These are phyloP conservation scores for Penicillium sp. DNA, from an alignment of 2,329 filamentous ascomycete genomes.

Conservation along the genomic window DNA sequence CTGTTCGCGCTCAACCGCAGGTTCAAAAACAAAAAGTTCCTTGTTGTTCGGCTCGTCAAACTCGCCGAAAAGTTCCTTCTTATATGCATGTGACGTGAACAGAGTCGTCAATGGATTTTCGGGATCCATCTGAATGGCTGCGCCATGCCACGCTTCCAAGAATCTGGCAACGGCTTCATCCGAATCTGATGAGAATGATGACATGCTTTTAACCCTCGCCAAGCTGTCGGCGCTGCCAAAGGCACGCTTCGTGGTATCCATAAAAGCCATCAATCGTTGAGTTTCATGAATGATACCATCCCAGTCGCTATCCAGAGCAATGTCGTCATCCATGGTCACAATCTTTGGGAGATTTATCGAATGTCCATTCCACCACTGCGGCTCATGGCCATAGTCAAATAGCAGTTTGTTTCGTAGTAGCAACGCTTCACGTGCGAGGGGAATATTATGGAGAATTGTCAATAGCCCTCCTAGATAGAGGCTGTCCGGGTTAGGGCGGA, in stretches of 20 bases:
- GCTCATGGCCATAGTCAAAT: constrained; percentile 53
- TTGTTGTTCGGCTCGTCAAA: constrained; percentile 32
- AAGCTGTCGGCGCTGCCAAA: constrained; percentile 57
- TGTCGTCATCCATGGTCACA: constrained; percentile 43
- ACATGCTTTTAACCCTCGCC: constrained; percentile 40
- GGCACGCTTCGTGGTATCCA: constrained; percentile 55
- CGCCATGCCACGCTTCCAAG: constrained; percentile 49
- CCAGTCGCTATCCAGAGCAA: constrained; percentile 34
- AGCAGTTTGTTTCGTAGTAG: constrained; percentile 47
- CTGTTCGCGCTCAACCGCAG: constrained; percentile 37
- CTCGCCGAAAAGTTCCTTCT: constrained; percentile 29
- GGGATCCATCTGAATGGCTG: constrained; percentile 43
- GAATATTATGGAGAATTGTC: constrained; percentile 61
- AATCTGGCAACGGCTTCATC: constrained; percentile 45
- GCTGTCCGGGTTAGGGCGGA: constrained; percentile 53
- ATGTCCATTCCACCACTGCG: constrained; percentile 61
- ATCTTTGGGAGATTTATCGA: constrained; percentile 50
- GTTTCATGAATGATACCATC: constrained; percentile 54
- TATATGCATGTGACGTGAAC: constrained; percentile 48
- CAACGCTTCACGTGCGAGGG: constrained; percentile 55
- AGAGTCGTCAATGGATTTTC: constrained; percentile 43
- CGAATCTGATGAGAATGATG: constrained; percentile 30
- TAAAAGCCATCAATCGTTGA: constrained; percentile 60
- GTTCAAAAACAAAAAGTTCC: constrained; percentile 40
- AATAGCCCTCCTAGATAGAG: constrained; percentile 57